These are phyloP conservation scores for Coprinopsis strossmayeri DNA, from an alignment of 768 basidiomycete species.

Conservation along the genomic window DNA sequence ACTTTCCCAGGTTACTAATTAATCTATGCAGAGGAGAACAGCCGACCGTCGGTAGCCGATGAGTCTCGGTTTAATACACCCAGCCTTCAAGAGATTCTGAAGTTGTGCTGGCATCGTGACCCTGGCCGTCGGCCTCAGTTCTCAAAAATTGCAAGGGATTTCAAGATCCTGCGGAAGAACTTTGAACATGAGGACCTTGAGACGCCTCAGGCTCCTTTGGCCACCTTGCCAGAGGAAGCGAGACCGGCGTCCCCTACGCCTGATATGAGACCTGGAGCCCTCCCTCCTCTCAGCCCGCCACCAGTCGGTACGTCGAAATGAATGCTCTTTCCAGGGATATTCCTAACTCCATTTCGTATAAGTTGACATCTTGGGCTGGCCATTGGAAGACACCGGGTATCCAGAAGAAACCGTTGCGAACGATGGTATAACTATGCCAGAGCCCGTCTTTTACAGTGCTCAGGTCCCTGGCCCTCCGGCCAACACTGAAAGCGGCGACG, in stretches of 20 bases:
- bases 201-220: slow-evolving; percentile 10
- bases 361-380: background rate
- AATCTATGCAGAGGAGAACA: slow-evolving; percentile 35
- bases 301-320: too few species aligned
- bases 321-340: too few species aligned
- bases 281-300: slow-evolving; percentile 1
- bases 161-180: slow-evolving; percentile 35
- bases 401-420: slow-evolving; percentile 27
- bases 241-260: slow-evolving; percentile 21
- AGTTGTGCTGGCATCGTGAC: slow-evolving; percentile 47
- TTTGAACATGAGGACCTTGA: slow-evolving; percentile 21
- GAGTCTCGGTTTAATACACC: slow-evolving; percentile 24
- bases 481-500: background rate
- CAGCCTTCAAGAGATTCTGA: slow-evolving; percentile 38
- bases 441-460: slow-evolving; percentile 25
- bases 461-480: background rate
- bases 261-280: slow-evolving; percentile 30
- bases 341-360: background rate
- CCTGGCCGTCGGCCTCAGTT: slow-evolving; percentile 51
- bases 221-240: slow-evolving; percentile 5
- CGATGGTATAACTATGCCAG: slow-evolving; percentile 25
- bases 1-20: slow-evolving; percentile 4
- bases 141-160: slow-evolving; percentile 33
- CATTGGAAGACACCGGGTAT: slow-evolving; percentile 10
- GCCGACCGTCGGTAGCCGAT: slow-evolving; percentile 44